Evolutionary conservation across 2,329 filamentous ascomycete genomes (phyloP), one percentile per base, ranked within the genome.

Genomic region (Clarireedia sp.): DNA sequence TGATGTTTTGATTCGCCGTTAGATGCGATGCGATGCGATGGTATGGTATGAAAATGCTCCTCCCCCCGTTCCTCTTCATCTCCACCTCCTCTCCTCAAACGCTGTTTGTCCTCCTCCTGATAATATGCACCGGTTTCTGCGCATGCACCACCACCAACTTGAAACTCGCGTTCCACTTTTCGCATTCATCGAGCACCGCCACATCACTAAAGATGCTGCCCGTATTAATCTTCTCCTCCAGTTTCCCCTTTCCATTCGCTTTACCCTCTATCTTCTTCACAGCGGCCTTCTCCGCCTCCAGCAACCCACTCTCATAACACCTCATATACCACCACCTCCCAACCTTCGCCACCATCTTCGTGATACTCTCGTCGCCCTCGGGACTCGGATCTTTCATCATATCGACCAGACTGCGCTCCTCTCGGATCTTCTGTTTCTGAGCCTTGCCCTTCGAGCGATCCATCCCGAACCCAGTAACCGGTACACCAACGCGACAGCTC

Each of bases 241-340:
- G 5, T 12, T 40, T 40, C 1, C 33, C 4, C 12, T 6, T 2
- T 21, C 26, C 24, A 16, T 5, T 2, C 17, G 5, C 5, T 17
- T 53, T 19, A 1, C 24, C 26, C 6, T 19, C 37, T 3, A 7
- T 43, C 9, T 38, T 41, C n/a, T 12, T 48, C 21, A 6, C 38
- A 41, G 2, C 38, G 6, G 16, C 17, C 38, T 41, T 41, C 16
- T 9, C 17, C 38, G 16, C 38, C 38, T 41, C 38, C 10, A 33
- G 29, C 10, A 33, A 33, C 29, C 29, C 29, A 9, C 14, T 21
- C 71, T 96, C 92, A 69, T 96, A 97, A 74, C 92, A 96, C 51
- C 87, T 83, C 9, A 83, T 88, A 71, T 96, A 97, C 94, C 94
- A 99, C 90, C 92, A 97, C 44, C 94, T 81, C 2, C 90, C 92